phyloP scores from a whole-genome alignment of 176 grass and related monocot genomes.

The Cenchrus fungigraminus region DNA sequence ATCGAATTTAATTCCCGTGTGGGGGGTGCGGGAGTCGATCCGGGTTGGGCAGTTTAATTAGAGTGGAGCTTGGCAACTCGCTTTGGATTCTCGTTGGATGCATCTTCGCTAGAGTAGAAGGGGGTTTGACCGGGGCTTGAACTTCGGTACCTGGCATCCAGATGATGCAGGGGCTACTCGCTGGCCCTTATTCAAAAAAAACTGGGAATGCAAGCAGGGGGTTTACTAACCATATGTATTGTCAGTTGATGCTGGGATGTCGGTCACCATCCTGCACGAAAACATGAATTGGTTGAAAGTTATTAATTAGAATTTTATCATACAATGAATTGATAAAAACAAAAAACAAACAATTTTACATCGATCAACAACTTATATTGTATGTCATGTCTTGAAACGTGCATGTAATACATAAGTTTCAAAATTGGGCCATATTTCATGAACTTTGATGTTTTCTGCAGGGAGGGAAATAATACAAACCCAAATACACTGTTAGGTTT shows the following conservation, averaged over 20 bases:
- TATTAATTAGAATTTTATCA: not conserved
- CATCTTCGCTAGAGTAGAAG: no score
- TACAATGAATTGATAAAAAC: not conserved
- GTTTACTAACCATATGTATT: constrained; percentile 57
- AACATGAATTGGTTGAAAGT: constrained; percentile 10
- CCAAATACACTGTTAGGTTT: not conserved
- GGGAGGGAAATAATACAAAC: not conserved
- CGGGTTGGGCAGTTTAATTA: no score
- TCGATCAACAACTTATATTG: not conserved
- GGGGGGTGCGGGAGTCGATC: no score
- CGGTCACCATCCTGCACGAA: constrained; percentile 78
- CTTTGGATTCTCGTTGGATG: no score
- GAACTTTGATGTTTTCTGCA: not conserved
- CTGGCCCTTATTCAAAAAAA: not conserved
- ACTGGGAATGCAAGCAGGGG: not conserved
- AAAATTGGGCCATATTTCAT: not conserved
- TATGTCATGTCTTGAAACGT: not conserved
- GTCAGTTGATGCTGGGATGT: constrained; percentile 87
- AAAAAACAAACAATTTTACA: not conserved
- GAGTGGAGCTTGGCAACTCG: no score
- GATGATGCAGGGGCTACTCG: no score
- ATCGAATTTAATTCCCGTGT: no score
- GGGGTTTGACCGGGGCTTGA: no score
- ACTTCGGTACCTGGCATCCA: no score
- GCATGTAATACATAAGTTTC: not conserved